Evolutionary conservation across 2,329 filamentous ascomycete genomes (phyloP), one percentile per base, ranked within the genome.

Genomic region (Colletotrichum tropicale): DNA sequence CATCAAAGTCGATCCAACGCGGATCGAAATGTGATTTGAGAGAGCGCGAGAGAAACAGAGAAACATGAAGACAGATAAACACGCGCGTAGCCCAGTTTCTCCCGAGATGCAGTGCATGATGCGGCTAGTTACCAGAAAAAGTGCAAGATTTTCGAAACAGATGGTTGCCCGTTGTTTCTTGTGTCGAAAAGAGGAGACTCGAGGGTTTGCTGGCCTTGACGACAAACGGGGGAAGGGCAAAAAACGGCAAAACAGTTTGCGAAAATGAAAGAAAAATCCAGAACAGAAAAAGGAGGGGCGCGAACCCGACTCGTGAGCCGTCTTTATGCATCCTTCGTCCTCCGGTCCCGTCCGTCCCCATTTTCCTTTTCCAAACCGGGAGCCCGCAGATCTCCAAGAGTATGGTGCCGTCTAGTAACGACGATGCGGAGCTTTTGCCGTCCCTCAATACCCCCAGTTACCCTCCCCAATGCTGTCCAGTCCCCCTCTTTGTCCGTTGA

Each of bases 341-440:
- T 30, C 56, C 67, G 21, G 18, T n/a, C 16, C 58, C 58, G 12
- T 32, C 32, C 32, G 8, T 30, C 12, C 58, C 32, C 56, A 13
- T 28, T 21, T 68, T 36, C 32, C 68, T 16, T 16, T 21, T 24
- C 24, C 30, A 55, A 28, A 30, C 69, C 52, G 10, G 67, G 21
- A 48, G 55, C 55, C 58, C 60, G 24, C 18, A 48, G 58, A 36
- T 34, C 21, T 48, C 28, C 56, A 60, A 36, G 24, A 34, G 28
- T 7, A 30, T 61, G 16, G 62, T 32, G 66, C 43, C 76, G 74
- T 76, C 74, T 77, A 66, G 36, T 74, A 77, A 77, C 76, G 76
- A 73, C 74, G 18, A 56, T 38, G 58, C 60, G 52, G 43, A 34
- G 36, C 56, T 48, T 60, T 71, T 66, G 18, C 48, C 32, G n/a